Evolutionary conservation across 2,329 filamentous ascomycete species (phyloP), one percentile per base, ranked within the genome.

Genomic region (Neoscytalidium dimidiatum): DNA sequence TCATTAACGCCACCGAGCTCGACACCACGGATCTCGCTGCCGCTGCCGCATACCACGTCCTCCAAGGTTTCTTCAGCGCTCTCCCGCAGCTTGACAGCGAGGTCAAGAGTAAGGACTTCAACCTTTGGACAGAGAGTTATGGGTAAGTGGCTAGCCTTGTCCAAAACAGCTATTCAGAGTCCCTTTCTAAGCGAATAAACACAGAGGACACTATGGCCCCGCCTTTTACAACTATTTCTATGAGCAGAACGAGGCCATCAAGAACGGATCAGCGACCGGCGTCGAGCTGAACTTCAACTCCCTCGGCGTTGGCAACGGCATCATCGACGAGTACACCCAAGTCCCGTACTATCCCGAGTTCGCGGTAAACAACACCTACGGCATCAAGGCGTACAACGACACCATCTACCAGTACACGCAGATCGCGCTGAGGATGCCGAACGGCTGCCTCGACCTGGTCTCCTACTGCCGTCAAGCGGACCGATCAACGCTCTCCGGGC

Each of bases 351-450:
- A 84, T 64, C 83, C 84, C 0, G 81, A 84, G 53, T 85, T 85
- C 63, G 82, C 83, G 0, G 75, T 81, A 21, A 79, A 85, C 73
- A 86, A 86, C 70, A 84, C 83, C 9, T 87, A 87, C 65, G 83
- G 83, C 43, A 85, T 86, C 69, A 80, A 80, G 67, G 74, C 78
- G 0, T 78, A 86, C 69, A 87, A 88, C 67, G 83, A 87, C 23
- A 86, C 84, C 2, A 81, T 87, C 4, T 87, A 87, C 72, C 80
- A 83, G 64, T 87, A 85, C 69, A 84, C 84, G 75, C 85, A 84
- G 66, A 85, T 86, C 49, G 83, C 84, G n/a, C 79, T 80, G 62
- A 75, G 75, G 65, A 78, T 84, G 78, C 66, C 67, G 19, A 68
- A 67, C 63, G 84, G 84, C 23, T 86, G 84, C 67, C 77, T 83